Base-by-base conservation (phyloP, 139 green algal species). In the Tetratostichococcus sp. region DNA sequence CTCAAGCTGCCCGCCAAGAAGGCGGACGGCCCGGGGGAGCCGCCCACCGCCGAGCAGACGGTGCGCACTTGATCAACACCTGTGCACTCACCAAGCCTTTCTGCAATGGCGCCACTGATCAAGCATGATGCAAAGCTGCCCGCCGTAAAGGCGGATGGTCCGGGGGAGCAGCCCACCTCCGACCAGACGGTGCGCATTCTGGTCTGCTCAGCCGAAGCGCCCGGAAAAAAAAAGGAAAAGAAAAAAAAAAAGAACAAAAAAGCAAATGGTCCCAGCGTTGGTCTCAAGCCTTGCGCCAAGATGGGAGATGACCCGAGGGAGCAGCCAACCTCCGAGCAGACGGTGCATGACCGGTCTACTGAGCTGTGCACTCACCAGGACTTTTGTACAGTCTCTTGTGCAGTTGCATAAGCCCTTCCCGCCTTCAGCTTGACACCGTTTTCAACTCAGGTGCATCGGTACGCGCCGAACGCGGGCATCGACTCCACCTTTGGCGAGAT, bases 401-500 rank as follows among this genome's bases (percentile, higher is more conserved):
- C n/a, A n/a, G n/a, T n/a, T n/a, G n/a, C n/a, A n/a, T n/a, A n/a
- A n/a, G n/a, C n/a, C n/a, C n/a, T n/a, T n/a, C n/a, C n/a, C n/a
- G 39, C 6, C 39, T 6, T 50, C 39, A 50, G 39, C 39, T 6
- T 50, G 39, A 6, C 39, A 50, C 39, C 6, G n/a, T n/a, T n/a
- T n/a, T n/a, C n/a, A 21, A 11, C 39, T 6, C 50, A 62, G 50
- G 50, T 62, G 50, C 50, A 26, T 17, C 14, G 50, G 14, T 62
- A 62, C 19, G 50, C 50, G 50, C 50, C 50, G 50, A 25, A 62
- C 19, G 50, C 50, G 19, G 50, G 14, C 50, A 62, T 23, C 50
- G 50, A 62, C 50, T 62, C 50, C 50, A 62, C 50, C 50, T 62
- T 62, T 62, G 50, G 50, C 17, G 50, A 62, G 50, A 62, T 62